Base-by-base conservation (phyloP, 192 early-diverging fungal species). In the Entomortierella parvispora region DNA sequence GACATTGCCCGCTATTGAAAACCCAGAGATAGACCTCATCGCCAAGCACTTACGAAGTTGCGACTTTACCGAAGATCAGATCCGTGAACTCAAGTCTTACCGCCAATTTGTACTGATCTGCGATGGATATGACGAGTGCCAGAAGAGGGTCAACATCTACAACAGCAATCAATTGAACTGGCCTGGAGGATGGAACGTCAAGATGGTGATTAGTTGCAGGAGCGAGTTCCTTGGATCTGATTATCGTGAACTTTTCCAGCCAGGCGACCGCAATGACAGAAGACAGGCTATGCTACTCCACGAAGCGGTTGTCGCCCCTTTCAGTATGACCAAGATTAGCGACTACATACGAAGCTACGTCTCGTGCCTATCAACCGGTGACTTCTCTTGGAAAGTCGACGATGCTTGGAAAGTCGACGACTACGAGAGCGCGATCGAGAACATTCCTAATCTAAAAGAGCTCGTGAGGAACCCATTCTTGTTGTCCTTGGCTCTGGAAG, bases 391-490 rank as follows among this genome's bases (percentile, higher is more conserved):
- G 1, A 26, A 22, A 17, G 33, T 0, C 9, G 7, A 56, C 8
- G 8, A 11, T 14, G 7, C 20, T 25, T 56, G 54, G 54, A 18
- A 9, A 28, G 34, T 34, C 8, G 54, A 56, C 3, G 17, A 56
- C 6, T 56, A 56, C 10, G 12, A 34, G 32, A 11, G 22, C 15
- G 22, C 18, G 18, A 4, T 56, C 31, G 15, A 9, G n/a, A 33
- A 18, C 15, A 56, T 56, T n/a, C 54, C 54, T 20, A 56, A 53
- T 43, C 44, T 66, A n/a, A 25, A 47, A 32, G 64, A 56, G 0
- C 64, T 66, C 23, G 54, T 66, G 26, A 56, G 22, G 23, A 66
- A 57, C 45, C 64, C 64, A 0, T 66, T 66, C 22, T 53, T 66
- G 29, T n/a, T 66, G 43, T 33, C 2, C 17, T 12, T 66, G 20